Evolutionary conservation across 1,139 yeast species (phyloP).

Genomic region (Pichiaceae sp.): DNA sequence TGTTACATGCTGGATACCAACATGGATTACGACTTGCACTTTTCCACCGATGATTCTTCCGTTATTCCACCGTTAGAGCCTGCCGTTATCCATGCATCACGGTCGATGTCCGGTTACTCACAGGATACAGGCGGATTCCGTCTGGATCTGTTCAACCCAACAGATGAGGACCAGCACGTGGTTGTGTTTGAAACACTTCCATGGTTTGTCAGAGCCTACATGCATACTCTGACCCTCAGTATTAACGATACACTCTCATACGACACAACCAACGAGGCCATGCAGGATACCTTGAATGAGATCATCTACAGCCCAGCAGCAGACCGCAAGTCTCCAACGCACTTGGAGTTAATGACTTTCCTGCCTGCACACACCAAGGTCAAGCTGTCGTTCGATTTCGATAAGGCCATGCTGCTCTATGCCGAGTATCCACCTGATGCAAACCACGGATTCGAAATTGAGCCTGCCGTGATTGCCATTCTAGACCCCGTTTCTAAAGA

Average conservation of each 20-base stretch:
- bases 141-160: constrained; percentile 64
- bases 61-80: constrained; percentile 26
- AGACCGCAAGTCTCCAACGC: constrained; percentile 78
- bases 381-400: constrained; percentile 70
- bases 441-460: constrained; percentile 92
- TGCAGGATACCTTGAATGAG: constrained; percentile 36
- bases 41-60: constrained; percentile 19
- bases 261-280: constrained; percentile 18
- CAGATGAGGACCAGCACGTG: constrained; percentile 36
- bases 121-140: constrained; percentile 89
- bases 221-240: constrained; percentile 51
- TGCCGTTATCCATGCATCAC: constrained; percentile 69
- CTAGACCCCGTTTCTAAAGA: constrained; percentile 24
- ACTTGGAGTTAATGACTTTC: constrained; percentile 57
- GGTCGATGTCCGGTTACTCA: constrained; percentile 88
- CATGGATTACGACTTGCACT: constrained; percentile 18
- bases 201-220: constrained; percentile 83
- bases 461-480: constrained; percentile 74
- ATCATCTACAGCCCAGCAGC: constrained; percentile 67
- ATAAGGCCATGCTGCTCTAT: constrained; percentile 73
- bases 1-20: constrained; percentile 21
- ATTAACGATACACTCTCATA: constrained; percentile 13
- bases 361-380: constrained; percentile 61
- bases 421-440: constrained; percentile 99
- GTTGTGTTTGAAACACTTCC: constrained; percentile 80